Base-by-base conservation (phyloP, 2,329 filamentous ascomycete species). In the Dactylellina drechsleri region DNA sequence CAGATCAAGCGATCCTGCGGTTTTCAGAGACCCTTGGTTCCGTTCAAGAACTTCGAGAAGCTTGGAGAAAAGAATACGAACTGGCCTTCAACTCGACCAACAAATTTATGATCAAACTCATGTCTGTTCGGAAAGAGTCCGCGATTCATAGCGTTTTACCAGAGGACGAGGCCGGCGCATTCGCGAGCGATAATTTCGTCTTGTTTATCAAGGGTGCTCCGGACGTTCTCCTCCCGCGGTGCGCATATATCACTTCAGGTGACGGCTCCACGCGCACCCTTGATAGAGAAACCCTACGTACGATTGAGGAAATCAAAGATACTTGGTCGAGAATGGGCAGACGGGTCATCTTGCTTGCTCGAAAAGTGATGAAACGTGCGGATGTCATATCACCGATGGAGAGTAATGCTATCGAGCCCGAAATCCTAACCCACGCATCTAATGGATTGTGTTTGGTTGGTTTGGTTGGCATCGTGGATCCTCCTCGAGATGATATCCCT, bases 61-160 rank as follows among this genome's bases (percentile, higher is more conserved):
- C 85, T 76, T 92, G 90, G 89, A 85, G 86, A 60, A 88, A 86
- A 61, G 85, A 86, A 1, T 92, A 88, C 78, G 88, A 90, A 64
- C 83, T 92, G 28, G 87, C 89, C 0, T 93, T 93, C 81, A 93
- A 93, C 83, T 92, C 89, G 82, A 92, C 92, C 83, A 93, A 92
- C 82, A 93, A 93, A 81, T 93, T 89, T 80, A 93, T 92, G 88
- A 86, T 93, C 65, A 85, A 87, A 40, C 85, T 89, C 0, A 86
- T 90, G 57, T 83, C 83, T 10, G 80, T 71, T 7, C 72, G 79
- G 6, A 59, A 76, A 7, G 49, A 52, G 3, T 15, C 64, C 16
- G 50, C 58, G 16, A 43, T 68, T 12, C 13, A 41, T 0, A 65
- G 41, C 0, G 40, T 52, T 41, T 31, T 75, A 16, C 71, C 71